A percentile compares a stretch with the other conserved stretches of the same genome.
Conservation (phyloP, 208 protist genomes). For the Polymyxa betae region DNA sequence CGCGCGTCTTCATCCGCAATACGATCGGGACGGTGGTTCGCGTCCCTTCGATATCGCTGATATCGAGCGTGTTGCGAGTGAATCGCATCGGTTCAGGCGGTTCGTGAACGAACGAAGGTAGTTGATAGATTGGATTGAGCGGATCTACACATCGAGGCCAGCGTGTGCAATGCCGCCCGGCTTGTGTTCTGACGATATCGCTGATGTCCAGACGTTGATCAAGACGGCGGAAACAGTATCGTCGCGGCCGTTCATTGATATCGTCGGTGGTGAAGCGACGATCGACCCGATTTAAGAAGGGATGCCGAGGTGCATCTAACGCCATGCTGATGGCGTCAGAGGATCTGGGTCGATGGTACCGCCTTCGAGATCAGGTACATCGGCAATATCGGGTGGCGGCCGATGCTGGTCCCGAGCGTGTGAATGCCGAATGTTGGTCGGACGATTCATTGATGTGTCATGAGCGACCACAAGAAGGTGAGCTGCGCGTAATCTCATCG, state of each 20-base stretch:
- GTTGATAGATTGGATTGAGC: background rate
- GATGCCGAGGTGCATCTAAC: constrained; percentile 36
- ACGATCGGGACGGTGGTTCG: constrained; percentile 42
- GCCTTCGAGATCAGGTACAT: too few relatives aligned
- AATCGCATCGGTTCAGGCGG: constrained; percentile 43
- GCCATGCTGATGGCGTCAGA: constrained; percentile 4
- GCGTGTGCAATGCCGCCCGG: background rate
- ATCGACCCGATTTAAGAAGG: background rate
- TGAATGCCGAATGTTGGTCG: too few relatives aligned
- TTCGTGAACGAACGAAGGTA: background rate
- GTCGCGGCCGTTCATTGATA: background rate
- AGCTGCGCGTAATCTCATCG: too few relatives aligned
- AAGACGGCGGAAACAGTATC: background rate
- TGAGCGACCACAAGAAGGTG: too few relatives aligned
- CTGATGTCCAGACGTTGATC: background rate
- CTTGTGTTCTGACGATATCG: background rate
- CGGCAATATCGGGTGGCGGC: too few relatives aligned
- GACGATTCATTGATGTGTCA: too few relatives aligned
- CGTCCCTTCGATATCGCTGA: constrained; percentile 49
- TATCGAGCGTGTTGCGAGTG: constrained; percentile 26
- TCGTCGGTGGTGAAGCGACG: constrained; percentile 1
- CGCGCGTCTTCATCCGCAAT: constrained; percentile 27
- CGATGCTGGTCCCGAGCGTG: too few relatives aligned
- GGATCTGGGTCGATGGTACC: too few relatives aligned
- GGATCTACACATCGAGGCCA: background rate